Evolutionary conservation across 352 stramenopile species (phyloP).

Genomic region (Phytophthora rubi): DNA sequence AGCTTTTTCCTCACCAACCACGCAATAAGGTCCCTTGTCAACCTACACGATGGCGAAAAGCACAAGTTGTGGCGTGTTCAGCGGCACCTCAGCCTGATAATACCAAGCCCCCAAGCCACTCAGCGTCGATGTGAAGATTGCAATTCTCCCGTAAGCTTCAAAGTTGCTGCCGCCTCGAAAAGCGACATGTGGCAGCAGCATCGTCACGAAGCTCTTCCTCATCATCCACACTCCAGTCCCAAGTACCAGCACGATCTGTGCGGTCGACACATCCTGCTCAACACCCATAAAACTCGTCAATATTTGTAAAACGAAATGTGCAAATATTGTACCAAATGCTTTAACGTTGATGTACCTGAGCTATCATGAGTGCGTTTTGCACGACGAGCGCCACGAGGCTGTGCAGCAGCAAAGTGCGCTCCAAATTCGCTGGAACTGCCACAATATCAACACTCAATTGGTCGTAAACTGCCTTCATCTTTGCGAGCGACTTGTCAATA

Average conservation of each 20-base stretch:
- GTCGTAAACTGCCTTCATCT: conserved; percentile 17
- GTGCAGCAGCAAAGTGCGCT: conserved; percentile 45
- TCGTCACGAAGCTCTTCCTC: conserved; percentile 28
- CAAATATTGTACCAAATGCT: background rate
- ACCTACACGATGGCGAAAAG: conserved; percentile 32
- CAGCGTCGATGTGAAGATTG: background rate
- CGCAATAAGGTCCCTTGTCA: background rate
- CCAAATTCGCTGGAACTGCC: conserved; percentile 28
- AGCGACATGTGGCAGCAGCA: conserved; percentile 18
- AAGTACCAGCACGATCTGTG: conserved; percentile 36
- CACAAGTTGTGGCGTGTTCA: conserved; percentile 18
- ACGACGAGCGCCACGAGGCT: conserved; percentile 39
- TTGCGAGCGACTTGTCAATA: conserved; percentile 17
- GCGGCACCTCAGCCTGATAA: conserved; percentile 5
- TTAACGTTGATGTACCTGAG: conserved; percentile 35
- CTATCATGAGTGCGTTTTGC: conserved; percentile 51
- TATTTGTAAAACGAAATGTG: background rate
- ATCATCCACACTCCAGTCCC: conserved; percentile 54
- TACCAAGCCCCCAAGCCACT: conserved; percentile 9
- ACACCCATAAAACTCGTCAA: background rate
- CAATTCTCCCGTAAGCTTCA: conserved; percentile 16
- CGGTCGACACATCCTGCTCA: conserved; percentile 34
- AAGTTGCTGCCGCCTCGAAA: conserved; percentile 4
- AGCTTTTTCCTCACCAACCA: background rate
- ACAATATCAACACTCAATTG: conserved; percentile 27